A percentile compares a stretch with the other conserved stretches of the same genome.
Evolutionary conservation across 495 filamentous ascomycete genomes (phyloP).

Genomic region (Lentithecium fluviatile): DNA sequence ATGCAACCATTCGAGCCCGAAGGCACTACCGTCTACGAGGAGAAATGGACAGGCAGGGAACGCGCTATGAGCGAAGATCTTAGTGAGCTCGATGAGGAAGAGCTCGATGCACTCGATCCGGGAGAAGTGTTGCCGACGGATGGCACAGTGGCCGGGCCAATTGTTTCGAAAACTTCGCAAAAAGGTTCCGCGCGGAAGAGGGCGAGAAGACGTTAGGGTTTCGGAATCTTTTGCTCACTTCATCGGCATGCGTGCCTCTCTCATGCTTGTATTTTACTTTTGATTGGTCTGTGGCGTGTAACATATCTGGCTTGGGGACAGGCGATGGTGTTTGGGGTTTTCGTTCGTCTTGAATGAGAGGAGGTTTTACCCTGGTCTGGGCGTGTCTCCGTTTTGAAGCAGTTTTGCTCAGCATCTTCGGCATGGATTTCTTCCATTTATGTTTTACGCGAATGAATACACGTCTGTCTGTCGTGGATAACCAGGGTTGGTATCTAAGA

Average conservation of each 20-base stretch:
- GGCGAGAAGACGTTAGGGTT: slow-evolving; percentile 27
- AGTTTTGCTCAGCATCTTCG: no score
- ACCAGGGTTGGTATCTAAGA: no score
- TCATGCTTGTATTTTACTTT: slow-evolving; percentile 8
- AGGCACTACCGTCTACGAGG: slow-evolving; percentile 73
- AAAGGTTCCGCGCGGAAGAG: slow-evolving; percentile 13
- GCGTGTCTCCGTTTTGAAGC: no score
- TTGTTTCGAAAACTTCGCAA: slow-evolving; percentile 24
- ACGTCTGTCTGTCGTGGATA: no score
- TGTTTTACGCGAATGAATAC: no score
- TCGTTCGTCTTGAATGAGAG: no score
- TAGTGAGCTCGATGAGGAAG: slow-evolving; percentile 84
- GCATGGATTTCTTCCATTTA: no score
- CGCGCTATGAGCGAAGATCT: slow-evolving; percentile 81
- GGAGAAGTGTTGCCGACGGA: slow-evolving; percentile 23
- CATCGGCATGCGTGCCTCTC: slow-evolving; percentile 9
- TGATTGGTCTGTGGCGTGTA: background rate
- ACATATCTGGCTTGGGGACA: background rate
- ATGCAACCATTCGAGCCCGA: slow-evolving; percentile 74
- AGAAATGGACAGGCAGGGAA: slow-evolving; percentile 74
- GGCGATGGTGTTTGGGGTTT: background rate
- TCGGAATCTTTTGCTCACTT: background rate
- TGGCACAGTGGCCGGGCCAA: slow-evolving; percentile 19
- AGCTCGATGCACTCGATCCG: slow-evolving; percentile 62
- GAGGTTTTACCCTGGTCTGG: no score